Evolutionary conservation across 2,329 filamentous ascomycete species (phyloP), one percentile per base, ranked within the genome.

Genomic region (Ceratocystis colombiana): DNA sequence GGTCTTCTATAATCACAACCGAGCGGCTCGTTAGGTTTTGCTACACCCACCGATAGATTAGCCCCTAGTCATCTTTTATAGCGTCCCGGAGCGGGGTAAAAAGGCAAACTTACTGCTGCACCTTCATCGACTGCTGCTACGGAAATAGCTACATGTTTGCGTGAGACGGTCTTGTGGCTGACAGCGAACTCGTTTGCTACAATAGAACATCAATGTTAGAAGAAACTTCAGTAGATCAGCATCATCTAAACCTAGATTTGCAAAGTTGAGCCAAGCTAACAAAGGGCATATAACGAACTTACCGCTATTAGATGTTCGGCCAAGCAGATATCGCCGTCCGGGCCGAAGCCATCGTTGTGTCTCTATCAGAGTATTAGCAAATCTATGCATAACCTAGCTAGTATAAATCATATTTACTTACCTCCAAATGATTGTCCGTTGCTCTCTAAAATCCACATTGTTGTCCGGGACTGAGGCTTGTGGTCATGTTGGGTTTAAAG

Each of bases 81-180:
- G 37, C 10, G 12, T 15, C 3, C 37, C 10, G 10, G 37, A 15
- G 3, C 37, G 8, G 37, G 37, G 37, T 15, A 41, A 4, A 41
- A 41, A 15, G 3, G 8, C 37, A 1, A 41, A 73, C 82, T 68
- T 79, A 88, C 86, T 65, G 85, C 88, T 72, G 89, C 84, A 61
- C 84, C 87, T 15, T 85, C 77, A 50, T 79, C 76, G 46, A 93
- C 87, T 0, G 77, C 71, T 61, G 82, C 84, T 5, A 97, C 84
- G 53, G 85, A 81, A 63, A 99, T 86, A 41, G 86, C 86, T 70
- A 96, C 78, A 75, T 99, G 94, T 72, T 94, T 90, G 66, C 93
- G 83, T 41, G 94, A 99, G 62, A 99, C 89, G 0, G 87, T 88
- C 72, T 88, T 89, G 72, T 94, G 83, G 5, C 87, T 83, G 70